A percentile compares a stretch with the other conserved stretches of the same genome.
Evolutionary conservation across 345 rosid genomes (phyloP).

Genomic region (Tarenaya hassleriana): DNA sequence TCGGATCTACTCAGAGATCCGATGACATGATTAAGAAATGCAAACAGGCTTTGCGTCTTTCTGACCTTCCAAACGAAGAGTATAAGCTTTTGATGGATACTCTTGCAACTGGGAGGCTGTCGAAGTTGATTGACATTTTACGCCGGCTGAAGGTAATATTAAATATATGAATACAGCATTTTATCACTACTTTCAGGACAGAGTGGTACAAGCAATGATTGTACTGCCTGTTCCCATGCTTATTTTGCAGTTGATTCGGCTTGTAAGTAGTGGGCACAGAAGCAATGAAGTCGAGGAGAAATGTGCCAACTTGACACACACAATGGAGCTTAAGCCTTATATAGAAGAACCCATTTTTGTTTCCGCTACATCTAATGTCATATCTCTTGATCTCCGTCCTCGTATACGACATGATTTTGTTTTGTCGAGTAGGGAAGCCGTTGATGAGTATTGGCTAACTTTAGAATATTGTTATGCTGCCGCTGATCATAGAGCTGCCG

Average conservation of each 20-base stretch:
- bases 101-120: slow-evolving; percentile 76
- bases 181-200: neutral
- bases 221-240: slow-evolving; percentile 4
- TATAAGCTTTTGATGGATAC: slow-evolving; percentile 72
- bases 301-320: slow-evolving; percentile 61
- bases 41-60: slow-evolving; percentile 58
- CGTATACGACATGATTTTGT: slow-evolving; percentile 85
- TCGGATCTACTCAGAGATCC: slow-evolving; percentile 58
- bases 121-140: slow-evolving; percentile 67
- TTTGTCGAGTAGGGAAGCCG: slow-evolving; percentile 65
- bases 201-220: neutral
- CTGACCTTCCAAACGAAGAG: slow-evolving; percentile 65
- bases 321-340: slow-evolving; percentile 83
- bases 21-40: slow-evolving; percentile 75
- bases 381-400: slow-evolving; percentile 78
- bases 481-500: slow-evolving; percentile 74
- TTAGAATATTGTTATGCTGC: slow-evolving; percentile 94
- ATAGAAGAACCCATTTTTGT: slow-evolving; percentile 72
- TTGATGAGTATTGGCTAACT: slow-evolving; percentile 88
- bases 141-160: slow-evolving; percentile 74
- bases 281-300: slow-evolving; percentile 39
- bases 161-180: neutral
- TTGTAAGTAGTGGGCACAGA: slow-evolving; percentile 46
- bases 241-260: slow-evolving; percentile 64
- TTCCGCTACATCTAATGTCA: slow-evolving; percentile 43